Conservation (phyloP, 2,329 filamentous ascomycete genomes). For the Aspergillus fumigatiaffinis region DNA sequence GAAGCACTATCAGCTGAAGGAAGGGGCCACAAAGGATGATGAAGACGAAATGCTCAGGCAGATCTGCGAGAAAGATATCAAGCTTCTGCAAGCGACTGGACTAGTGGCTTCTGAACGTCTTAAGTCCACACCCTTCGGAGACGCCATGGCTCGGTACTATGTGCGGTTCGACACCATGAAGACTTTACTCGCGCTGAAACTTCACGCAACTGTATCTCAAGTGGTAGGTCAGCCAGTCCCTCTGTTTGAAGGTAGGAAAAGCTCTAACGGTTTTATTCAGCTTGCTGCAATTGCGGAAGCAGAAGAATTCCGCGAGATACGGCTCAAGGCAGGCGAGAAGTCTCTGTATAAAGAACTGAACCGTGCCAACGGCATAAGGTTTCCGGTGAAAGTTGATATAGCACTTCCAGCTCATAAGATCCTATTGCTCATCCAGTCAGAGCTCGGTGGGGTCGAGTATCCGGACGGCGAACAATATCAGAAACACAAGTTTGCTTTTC, state of each 20-base stretch:
- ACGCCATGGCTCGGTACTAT: conserved; percentile 80
- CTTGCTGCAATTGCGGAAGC: conserved; percentile 64
- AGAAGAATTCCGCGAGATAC: conserved; percentile 67
- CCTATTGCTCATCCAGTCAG: conserved; percentile 71
- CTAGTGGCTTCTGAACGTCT: conserved; percentile 55
- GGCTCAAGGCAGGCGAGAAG: conserved; percentile 68
- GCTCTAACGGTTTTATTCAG: conserved; percentile 40
- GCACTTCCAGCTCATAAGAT: conserved; percentile 68
- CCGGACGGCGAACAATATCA: conserved; percentile 56
- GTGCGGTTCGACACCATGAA: conserved; percentile 78
- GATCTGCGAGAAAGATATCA: conserved; percentile 68
- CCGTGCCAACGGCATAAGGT: conserved; percentile 63
- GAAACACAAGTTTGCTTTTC: conserved; percentile 54
- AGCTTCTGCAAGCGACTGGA: conserved; percentile 56
- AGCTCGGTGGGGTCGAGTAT: conserved; percentile 64
- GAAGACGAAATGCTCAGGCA: conserved; percentile 63
- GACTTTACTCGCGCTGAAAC: conserved; percentile 59
- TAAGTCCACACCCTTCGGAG: conserved; percentile 66
- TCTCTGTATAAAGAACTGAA: conserved; percentile 68
- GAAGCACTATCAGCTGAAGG: conserved; percentile 63
- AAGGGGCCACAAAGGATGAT: conserved; percentile 45
- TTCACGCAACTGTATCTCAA: conserved; percentile 58
- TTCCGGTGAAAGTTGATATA: conserved; percentile 65
- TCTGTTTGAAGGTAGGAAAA: not conserved
- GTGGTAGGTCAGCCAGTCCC: conserved; percentile 53